Evolutionary conservation across 495 filamentous ascomycete genomes (phyloP).

Genomic region (Trichocladium antarcticum): DNA sequence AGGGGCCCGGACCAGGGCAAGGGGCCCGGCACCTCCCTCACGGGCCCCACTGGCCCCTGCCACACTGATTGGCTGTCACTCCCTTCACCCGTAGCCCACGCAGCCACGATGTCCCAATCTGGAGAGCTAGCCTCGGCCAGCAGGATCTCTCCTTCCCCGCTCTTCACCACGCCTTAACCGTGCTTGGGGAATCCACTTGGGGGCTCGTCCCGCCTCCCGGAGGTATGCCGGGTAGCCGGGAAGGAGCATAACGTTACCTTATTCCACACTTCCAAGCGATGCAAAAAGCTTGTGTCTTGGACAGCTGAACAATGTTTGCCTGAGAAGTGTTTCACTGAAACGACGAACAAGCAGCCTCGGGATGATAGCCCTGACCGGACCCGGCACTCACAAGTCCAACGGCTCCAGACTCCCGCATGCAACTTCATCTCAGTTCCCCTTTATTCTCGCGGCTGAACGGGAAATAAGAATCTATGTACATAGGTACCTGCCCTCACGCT

Average conservation of each 20-base stretch:
- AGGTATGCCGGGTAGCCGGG: not conserved
- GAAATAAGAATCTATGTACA: too few relatives aligned
- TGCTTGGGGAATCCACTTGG: not conserved
- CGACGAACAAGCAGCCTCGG: too few relatives aligned
- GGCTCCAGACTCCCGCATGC: too few relatives aligned
- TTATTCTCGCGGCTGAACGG: too few relatives aligned
- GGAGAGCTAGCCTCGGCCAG: not conserved
- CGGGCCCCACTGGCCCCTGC: not conserved
- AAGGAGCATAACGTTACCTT: not conserved
- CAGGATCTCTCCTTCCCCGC: not conserved
- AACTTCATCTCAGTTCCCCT: too few relatives aligned
- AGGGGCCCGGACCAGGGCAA: too few relatives aligned
- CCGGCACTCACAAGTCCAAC: too few relatives aligned
- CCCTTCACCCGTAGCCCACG: conserved; percentile 3
- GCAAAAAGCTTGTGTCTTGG: not conserved
- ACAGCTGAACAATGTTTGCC: too few relatives aligned
- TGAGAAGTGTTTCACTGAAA: too few relatives aligned
- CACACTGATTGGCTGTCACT: conserved; percentile 7
- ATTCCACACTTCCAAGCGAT: not conserved
- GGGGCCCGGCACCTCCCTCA: conserved; percentile 7
- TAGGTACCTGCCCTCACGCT: too few relatives aligned
- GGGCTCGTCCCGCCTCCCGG: too few relatives aligned
- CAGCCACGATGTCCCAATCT: conserved; percentile 3
- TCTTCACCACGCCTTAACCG: not conserved
- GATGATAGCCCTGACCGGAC: too few relatives aligned